phyloP scores from a whole-genome alignment of 371 early-diverging fungal species.

The Funneliformis caledonium region DNA sequence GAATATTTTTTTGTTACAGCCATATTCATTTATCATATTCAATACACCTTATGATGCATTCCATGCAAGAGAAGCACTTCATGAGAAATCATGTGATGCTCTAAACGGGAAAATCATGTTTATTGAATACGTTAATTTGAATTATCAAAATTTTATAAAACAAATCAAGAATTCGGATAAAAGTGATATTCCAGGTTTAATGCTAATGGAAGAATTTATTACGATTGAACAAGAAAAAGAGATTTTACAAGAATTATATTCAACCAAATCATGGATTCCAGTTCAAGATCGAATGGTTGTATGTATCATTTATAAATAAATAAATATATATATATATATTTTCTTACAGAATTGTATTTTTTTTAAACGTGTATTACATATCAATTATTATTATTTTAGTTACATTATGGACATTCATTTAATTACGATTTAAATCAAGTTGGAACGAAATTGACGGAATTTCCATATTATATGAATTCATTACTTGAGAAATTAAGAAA shows the following conservation, averaged over 20 bases:
- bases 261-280: slow-evolving; percentile 10
- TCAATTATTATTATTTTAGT: slow-evolving; percentile 3
- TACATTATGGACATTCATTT: slow-evolving; percentile 43
- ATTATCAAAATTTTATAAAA: slow-evolving; percentile 28
- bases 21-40: slow-evolving; percentile 41
- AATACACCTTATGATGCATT: slow-evolving; percentile 21
- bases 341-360: too few species aligned
- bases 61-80: not conserved
- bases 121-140: slow-evolving; percentile 36
- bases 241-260: slow-evolving; percentile 32
- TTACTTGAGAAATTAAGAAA: slow-evolving; percentile 15
- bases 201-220: slow-evolving; percentile 37
- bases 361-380: too few species aligned
- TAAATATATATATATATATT: not conserved
- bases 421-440: slow-evolving; percentile 40
- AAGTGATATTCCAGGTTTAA: slow-evolving; percentile 30
- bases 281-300: slow-evolving; percentile 40
- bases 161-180: slow-evolving; percentile 1
- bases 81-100: slow-evolving; percentile 25
- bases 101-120: slow-evolving; percentile 29
- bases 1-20: slow-evolving; percentile 12
- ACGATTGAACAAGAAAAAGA: slow-evolving; percentile 31
- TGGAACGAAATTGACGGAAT: slow-evolving; percentile 6
- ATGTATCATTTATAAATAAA: not conserved
- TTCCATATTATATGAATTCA: slow-evolving; percentile 33